These are phyloP conservation scores for Verruconis gallopava DNA, from an alignment of 2,329 filamentous ascomycete genomes.

Conservation along the genomic window DNA sequence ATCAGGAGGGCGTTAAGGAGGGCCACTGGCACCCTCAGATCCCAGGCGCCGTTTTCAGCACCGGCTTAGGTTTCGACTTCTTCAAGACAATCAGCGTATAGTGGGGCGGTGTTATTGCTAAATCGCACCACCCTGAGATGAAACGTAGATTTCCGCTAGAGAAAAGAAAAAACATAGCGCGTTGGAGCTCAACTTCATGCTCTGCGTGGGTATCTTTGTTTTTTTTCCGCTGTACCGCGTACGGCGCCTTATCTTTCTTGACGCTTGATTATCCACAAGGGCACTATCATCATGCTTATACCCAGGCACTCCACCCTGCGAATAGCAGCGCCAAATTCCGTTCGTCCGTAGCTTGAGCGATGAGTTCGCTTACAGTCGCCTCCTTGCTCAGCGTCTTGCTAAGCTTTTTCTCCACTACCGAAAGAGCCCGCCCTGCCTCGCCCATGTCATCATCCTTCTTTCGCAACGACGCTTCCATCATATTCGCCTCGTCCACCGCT, in stretches of 20 bases:
- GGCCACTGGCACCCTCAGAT: constrained; percentile 97
- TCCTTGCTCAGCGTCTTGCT: constrained; percentile 87
- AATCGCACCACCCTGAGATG: too few species aligned
- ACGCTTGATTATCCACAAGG: too few species aligned
- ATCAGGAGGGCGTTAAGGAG: constrained; percentile 90
- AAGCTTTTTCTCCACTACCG: constrained; percentile 91
- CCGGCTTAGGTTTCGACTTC: constrained; percentile 62
- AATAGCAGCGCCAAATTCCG: constrained; percentile 84
- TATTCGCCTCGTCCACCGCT: constrained; percentile 19
- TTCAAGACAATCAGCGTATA: constrained; percentile 30
- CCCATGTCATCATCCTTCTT: constrained; percentile 43
- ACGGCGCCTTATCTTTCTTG: too few species aligned
- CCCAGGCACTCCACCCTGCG: constrained; percentile 14
- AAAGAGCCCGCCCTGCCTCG: constrained; percentile 84
- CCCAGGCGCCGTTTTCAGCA: constrained; percentile 76
- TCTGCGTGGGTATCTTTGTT: too few species aligned
- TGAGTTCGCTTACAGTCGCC: constrained; percentile 92
- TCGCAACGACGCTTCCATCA: constrained; percentile 22
- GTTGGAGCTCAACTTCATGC: too few species aligned
- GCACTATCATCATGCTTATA: constrained; percentile 2
- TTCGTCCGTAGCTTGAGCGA: constrained; percentile 91
- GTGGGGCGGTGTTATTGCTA: background rate
- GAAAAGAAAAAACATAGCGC: too few species aligned
- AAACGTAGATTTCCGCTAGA: too few species aligned
- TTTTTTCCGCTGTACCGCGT: too few species aligned